A percentile compares a stretch with the other conserved stretches of the same genome.
These are phyloP conservation scores for Iberis amara DNA, from an alignment of 441 rosid species.

Conservation along the genomic window DNA sequence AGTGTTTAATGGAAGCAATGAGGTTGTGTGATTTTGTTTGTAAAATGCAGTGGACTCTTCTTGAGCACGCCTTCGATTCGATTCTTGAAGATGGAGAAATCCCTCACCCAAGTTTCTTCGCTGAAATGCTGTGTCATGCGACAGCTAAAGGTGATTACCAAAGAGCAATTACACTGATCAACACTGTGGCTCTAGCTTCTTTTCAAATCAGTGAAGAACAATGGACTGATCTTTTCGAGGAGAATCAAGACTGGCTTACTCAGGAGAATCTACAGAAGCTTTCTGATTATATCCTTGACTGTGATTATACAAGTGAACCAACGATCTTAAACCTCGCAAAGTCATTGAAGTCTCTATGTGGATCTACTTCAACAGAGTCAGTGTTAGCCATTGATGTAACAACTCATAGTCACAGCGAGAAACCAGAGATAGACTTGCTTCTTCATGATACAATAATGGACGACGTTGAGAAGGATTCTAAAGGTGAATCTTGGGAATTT, in stretches of 20 bases:
- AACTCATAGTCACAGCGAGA: constrained; percentile 7
- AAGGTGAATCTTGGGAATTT: constrained; percentile 19
- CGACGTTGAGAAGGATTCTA: background rate
- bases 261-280: constrained; percentile 41
- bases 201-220: constrained; percentile 67
- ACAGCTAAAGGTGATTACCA: constrained; percentile 46
- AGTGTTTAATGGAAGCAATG: constrained; percentile 12
- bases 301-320: constrained; percentile 46
- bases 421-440: constrained; percentile 15
- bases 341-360: constrained; percentile 43
- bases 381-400: constrained; percentile 21
- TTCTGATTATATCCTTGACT: constrained; percentile 39
- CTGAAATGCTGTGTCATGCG: constrained; percentile 67
- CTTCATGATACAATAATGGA: constrained; percentile 25
- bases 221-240: constrained; percentile 54
- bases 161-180: constrained; percentile 51
- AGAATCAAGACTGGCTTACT: constrained; percentile 38
- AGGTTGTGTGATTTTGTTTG: constrained; percentile 14
- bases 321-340: constrained; percentile 58
- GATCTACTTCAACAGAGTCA: constrained; percentile 22
- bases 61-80: constrained; percentile 79
- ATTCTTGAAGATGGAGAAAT: constrained; percentile 76
- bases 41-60: constrained; percentile 51
- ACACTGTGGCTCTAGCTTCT: constrained; percentile 58
- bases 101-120: constrained; percentile 53